Conservation (phyloP, 768 basidiomycete species). For the Scleroderma bovista region DNA sequence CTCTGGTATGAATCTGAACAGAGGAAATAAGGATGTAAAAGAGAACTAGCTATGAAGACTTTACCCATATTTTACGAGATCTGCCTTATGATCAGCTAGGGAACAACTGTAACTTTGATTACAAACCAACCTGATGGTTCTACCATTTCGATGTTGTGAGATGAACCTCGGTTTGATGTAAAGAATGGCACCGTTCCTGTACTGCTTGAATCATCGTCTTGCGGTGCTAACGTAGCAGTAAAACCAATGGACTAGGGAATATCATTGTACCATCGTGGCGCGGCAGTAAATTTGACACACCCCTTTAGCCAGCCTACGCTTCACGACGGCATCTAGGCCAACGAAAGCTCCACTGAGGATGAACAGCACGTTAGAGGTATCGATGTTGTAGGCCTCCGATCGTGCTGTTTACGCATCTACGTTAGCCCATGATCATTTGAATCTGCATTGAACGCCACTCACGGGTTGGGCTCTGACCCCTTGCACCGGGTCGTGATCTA, state of each 20-base stretch:
- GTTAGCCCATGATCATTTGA: slow-evolving; percentile 27
- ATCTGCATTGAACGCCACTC: slow-evolving; percentile 1
- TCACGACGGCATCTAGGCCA: slow-evolving; percentile 79
- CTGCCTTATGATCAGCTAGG: slow-evolving; percentile 31
- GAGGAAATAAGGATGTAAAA: background rate
- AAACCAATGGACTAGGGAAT: slow-evolving; percentile 84
- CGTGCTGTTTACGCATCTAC: slow-evolving; percentile 35
- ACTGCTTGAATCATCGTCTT: slow-evolving; percentile 32
- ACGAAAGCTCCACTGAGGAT: slow-evolving; percentile 94
- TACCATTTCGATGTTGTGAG: slow-evolving; percentile 54
- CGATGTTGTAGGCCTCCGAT: slow-evolving; percentile 68
- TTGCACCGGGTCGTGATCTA: slow-evolving; percentile 45
- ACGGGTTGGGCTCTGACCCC: slow-evolving; percentile 36
- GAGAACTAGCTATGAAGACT: background rate
- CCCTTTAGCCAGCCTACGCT: slow-evolving; percentile 75
- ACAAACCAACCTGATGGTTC: slow-evolving; percentile 55
- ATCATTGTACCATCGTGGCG: background rate
- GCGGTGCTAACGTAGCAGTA: slow-evolving; percentile 44
- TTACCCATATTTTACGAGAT: slow-evolving; percentile 83
- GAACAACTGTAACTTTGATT: background rate
- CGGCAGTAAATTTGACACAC: slow-evolving; percentile 41
- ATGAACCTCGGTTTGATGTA: slow-evolving; percentile 60
- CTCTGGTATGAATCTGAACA: slow-evolving; percentile 81
- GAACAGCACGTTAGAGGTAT: slow-evolving; percentile 91
- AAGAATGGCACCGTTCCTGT: slow-evolving; percentile 60